Conservation (phyloP, 2,329 filamentous ascomycete genomes). For the Cercospora zeae-maydis region DNA sequence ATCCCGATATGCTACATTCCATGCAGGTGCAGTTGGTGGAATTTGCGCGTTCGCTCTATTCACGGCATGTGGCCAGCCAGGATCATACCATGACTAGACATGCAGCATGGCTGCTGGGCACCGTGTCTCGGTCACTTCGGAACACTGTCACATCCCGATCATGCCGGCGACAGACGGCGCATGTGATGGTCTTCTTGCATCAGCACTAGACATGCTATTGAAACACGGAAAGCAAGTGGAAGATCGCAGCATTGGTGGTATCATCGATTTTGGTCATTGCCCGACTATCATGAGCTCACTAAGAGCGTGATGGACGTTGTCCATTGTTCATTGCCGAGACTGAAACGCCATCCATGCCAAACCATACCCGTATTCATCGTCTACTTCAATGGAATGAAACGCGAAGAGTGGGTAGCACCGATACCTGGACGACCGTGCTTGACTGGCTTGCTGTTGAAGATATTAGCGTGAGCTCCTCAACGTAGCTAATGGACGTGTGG, state of each 20-base stretch:
- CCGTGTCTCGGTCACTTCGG: background rate
- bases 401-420: conserved; percentile 99
- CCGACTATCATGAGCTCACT: conserved; percentile 4
- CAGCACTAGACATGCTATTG: background rate
- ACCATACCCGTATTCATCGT: background rate
- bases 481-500: background rate
- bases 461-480: conserved; percentile 47
- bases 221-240: background rate
- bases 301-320: background rate
- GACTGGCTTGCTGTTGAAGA: conserved; percentile 79
- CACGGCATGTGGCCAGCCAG: too few species aligned
- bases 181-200: too few species aligned
- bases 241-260: background rate
- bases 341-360: conserved; percentile 1
- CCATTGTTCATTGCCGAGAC: background rate
- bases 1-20: background rate
- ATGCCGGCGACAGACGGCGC: background rate
- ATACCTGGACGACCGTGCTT: conserved; percentile 99
- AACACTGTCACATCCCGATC: background rate
- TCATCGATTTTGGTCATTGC: conserved; percentile 3
- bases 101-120: too few species aligned
- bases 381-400: conserved; percentile 99
- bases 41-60: background rate
- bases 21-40: background rate
- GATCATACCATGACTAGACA: background rate